phyloP scores from a whole-genome alignment of 805 yeast genomes.

The Kockiozyma suomiensis region DNA sequence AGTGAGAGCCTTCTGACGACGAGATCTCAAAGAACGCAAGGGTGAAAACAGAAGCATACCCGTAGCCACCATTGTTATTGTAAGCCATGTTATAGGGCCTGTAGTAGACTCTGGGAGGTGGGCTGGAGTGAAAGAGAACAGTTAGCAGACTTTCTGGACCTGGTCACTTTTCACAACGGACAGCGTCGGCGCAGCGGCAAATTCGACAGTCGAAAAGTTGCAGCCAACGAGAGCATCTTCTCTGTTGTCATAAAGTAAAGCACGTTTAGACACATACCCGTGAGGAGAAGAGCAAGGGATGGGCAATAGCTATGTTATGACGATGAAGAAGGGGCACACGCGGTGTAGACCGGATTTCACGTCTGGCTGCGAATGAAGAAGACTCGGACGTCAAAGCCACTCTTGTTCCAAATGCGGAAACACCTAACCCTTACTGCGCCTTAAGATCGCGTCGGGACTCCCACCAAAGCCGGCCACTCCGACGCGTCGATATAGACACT shows the following conservation, averaged over 20 bases:
- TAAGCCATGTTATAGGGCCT: conserved; percentile 3
- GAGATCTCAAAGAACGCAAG: background rate
- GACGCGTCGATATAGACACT: too few species aligned
- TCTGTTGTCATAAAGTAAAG: too few species aligned
- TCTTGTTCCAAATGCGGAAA: too few species aligned
- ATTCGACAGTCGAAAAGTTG: too few species aligned
- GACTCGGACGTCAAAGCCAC: too few species aligned
- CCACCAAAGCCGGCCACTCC: too few species aligned
- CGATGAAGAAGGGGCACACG: background rate
- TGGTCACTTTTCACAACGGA: background rate
- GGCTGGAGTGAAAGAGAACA: background rate
- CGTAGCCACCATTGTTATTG: conserved; percentile 14
- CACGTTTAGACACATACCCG: background rate
- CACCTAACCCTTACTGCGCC: too few species aligned
- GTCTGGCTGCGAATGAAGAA: too few species aligned
- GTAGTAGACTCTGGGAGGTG: background rate
- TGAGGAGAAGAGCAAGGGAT: background rate
- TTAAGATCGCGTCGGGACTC: too few species aligned
- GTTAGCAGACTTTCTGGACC: background rate
- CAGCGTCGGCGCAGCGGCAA: background rate
- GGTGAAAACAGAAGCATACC: conserved; percentile 1
- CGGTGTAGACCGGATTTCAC: too few species aligned
- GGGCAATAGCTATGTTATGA: background rate
- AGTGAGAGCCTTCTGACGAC: background rate
- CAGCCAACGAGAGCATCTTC: too few species aligned